Evolutionary conservation across 179 eudicot genomes (phyloP), one percentile per base, ranked within the genome.

Genomic region (Sideroxylon spinosum): DNA sequence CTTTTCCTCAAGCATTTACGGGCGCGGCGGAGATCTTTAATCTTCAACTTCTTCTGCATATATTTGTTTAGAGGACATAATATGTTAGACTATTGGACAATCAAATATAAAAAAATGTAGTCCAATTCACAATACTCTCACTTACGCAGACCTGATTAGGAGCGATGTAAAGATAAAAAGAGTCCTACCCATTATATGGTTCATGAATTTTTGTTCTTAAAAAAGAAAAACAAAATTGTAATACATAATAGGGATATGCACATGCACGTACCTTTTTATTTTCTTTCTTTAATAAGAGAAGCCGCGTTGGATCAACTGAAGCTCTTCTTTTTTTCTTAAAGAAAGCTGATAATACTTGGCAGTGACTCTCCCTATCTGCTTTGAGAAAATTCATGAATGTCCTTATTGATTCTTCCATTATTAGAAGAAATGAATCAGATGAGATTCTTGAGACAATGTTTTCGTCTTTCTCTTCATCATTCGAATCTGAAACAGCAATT

Each of bases 311-410:
- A 88, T 95, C 94, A 68, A 90, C 86, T 19, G 90, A 83, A 17
- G 86, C 86, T 74, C 78, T 87, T 52, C 32, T 60, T 68, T 87
- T 89, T 80, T 83, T 76, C 76, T 60, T 87, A 65, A 91, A 88
- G 37, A 93, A 85, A 44, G 89, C 75, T 48, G 87, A 75, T 14
- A 95, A 48, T 71, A 85, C 80, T 62, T 88, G 91, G 74, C 88
- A 89, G 78, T 81, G 95, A 72, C 65, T 87, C 82, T 83, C 89
- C 69, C 78, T 89, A 77, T 95, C 99, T 70, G 92, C 95, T 82
- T 89, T 89, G 9, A 95, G 87, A 88, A 95, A 95, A 23, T 84
- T 87, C 99, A 91, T 90, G 85, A 91, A 95, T 26, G 97, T 91
- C 76, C 78, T 86, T 61, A 95, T 93, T 25, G 92, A 78, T 59